phyloP scores from a whole-genome alignment of 306 rosid species.

The Glycine soja region DNA sequence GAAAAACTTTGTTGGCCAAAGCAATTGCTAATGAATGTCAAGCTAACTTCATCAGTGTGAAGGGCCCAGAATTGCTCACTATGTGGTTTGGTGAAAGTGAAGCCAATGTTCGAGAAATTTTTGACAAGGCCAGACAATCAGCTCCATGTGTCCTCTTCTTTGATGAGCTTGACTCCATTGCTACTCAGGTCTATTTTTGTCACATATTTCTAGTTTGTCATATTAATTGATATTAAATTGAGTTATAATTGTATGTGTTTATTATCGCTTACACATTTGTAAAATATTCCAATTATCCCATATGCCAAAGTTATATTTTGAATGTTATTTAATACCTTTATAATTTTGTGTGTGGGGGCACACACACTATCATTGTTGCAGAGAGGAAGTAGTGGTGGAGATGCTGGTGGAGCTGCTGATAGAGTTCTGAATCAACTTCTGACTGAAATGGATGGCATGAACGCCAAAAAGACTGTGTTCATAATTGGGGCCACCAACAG shows the following conservation, averaged over 20 bases:
- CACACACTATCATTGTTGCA: constrained; percentile 15
- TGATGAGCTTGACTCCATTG: constrained; percentile 67
- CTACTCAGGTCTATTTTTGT: constrained; percentile 53
- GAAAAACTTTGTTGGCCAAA: constrained; percentile 62
- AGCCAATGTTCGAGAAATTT: constrained; percentile 63
- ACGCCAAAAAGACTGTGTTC: constrained; percentile 60
- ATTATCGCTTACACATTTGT: too few relatives aligned
- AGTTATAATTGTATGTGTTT: too few relatives aligned
- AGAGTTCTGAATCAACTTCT: constrained; percentile 64
- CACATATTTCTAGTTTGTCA: too few relatives aligned
- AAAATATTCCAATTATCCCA: too few relatives aligned
- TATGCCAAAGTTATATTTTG: too few relatives aligned
- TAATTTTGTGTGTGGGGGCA: not conserved
- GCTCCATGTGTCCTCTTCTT: constrained; percentile 67
- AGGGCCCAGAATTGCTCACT: constrained; percentile 63
- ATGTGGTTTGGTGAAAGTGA: constrained; percentile 72
- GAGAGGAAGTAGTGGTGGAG: constrained; percentile 66
- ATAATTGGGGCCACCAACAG: constrained; percentile 67
- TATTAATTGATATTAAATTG: too few relatives aligned
- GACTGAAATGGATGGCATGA: constrained; percentile 68
- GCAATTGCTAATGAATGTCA: constrained; percentile 62
- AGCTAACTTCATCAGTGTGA: constrained; percentile 63
- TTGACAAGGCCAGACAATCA: constrained; percentile 62
- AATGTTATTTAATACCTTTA: not conserved
- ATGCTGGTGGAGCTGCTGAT: constrained; percentile 64